These are phyloP conservation scores for Calycina herbarum DNA, from an alignment of 2,329 filamentous ascomycete species.

Conservation along the genomic window DNA sequence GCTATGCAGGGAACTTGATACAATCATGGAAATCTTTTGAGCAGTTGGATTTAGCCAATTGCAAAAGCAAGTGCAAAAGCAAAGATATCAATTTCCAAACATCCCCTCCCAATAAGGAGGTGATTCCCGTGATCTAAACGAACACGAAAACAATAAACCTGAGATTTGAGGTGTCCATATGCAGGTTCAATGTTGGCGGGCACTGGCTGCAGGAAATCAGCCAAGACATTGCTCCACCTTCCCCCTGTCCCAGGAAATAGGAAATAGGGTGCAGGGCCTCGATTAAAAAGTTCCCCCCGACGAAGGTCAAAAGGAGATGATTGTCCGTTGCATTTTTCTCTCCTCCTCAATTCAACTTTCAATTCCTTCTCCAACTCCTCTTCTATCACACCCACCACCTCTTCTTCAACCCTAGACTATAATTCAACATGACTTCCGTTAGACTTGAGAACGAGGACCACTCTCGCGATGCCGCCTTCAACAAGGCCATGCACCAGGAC, in stretches of 20 bases:
- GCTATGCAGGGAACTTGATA: no score
- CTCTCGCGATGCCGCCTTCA: conserved; percentile 83
- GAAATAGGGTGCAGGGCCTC: not conserved
- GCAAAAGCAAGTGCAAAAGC: not conserved
- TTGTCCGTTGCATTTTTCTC: not conserved
- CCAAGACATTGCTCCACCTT: not conserved
- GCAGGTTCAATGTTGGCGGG: not conserved
- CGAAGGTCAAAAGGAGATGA: conserved; percentile 4
- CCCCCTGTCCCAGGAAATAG: conserved; percentile 1
- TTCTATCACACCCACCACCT: not conserved
- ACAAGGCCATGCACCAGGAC: conserved; percentile 77
- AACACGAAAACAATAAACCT: not conserved
- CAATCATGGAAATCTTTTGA: no score
- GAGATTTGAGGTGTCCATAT: not conserved
- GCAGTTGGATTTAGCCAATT: not conserved
- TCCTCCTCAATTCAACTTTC: not conserved
- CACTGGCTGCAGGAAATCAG: not conserved
- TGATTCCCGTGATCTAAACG: conserved; percentile 1
- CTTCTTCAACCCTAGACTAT: conserved; percentile 12
- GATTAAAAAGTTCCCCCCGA: not conserved
- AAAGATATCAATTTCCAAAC: not conserved
- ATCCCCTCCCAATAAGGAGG: not conserved
- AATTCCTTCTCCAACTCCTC: not conserved
- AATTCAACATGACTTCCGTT: conserved; percentile 32
- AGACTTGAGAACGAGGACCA: conserved; percentile 80